Percentiles rank a stretch among this genome's conserved stretches.
These are phyloP conservation scores for Kalaharituber pfeilii DNA, from an alignment of 2,329 filamentous ascomycete genomes.

Conservation along the genomic window DNA sequence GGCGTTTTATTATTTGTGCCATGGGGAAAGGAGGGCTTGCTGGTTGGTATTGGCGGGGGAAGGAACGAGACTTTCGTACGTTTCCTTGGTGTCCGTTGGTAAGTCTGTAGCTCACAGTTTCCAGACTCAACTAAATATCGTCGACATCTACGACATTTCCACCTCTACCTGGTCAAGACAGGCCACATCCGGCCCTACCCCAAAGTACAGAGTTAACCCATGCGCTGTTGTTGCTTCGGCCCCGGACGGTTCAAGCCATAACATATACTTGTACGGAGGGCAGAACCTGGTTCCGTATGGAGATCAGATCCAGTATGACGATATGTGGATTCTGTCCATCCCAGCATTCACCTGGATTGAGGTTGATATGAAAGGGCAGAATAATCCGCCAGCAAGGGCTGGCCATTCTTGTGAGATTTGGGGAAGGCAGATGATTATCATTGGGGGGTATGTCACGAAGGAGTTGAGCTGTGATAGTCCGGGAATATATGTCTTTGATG, in stretches of 20 bases:
- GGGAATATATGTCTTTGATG: conserved; percentile 60
- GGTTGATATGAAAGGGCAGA: conserved; percentile 43
- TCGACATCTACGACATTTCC: conserved; percentile 67
- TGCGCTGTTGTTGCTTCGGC: too few species aligned
- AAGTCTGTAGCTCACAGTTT: too few species aligned
- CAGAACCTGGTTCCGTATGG: conserved; percentile 52
- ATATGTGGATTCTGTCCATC: too few species aligned
- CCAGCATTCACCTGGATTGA: too few species aligned
- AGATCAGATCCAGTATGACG: conserved; percentile 44
- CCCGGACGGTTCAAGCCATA: too few species aligned
- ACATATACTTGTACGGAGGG: too few species aligned
- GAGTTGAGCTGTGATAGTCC: conserved; percentile 45
- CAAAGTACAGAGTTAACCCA: conserved; percentile 41
- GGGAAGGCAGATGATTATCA: conserved; percentile 61
- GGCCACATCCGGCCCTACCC: conserved; percentile 42
- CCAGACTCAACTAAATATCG: conserved; percentile 53
- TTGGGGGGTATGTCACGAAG: conserved; percentile 52
- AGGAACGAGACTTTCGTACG: conserved; percentile 47
- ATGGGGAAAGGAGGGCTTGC: conserved; percentile 55
- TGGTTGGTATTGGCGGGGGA: conserved; percentile 63
- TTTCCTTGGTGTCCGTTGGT: too few species aligned
- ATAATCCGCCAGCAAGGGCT: conserved; percentile 40
- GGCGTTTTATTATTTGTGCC: conserved; percentile 58
- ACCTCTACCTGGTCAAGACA: conserved; percentile 48
- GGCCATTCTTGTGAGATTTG: conserved; percentile 65